These are phyloP conservation scores for Yamadazyma philogaea DNA, from an alignment of 805 yeast genomes.

Conservation along the genomic window DNA sequence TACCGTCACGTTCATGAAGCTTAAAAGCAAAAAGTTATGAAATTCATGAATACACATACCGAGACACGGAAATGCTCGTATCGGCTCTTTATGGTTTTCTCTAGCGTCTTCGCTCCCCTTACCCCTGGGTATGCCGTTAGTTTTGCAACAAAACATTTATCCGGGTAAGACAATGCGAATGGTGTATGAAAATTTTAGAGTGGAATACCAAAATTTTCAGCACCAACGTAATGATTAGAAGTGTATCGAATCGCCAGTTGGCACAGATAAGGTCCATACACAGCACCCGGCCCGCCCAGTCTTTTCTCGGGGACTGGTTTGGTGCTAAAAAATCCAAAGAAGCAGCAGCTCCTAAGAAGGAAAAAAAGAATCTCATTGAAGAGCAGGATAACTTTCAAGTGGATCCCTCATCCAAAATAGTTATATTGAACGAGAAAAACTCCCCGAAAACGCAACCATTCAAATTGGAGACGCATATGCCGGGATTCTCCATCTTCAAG, in stretches of 20 bases:
- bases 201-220: conserved; percentile 5
- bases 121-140: too few relatives aligned
- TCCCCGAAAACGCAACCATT: conserved; percentile 30
- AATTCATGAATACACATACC: not conserved
- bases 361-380: conserved; percentile 33
- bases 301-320: conserved; percentile 32
- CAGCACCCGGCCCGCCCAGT: conserved; percentile 13
- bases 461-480: conserved; percentile 28
- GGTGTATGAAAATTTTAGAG: conserved; percentile 1
- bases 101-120: too few relatives aligned
- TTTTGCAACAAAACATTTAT: not conserved
- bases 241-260: not conserved
- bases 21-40: conserved; percentile 1
- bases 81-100: too few relatives aligned
- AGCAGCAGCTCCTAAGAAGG: conserved; percentile 23
- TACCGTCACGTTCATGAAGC: not conserved
- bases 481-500: conserved; percentile 31
- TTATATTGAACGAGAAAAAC: conserved; percentile 34
- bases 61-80: too few relatives aligned
- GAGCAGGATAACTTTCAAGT: conserved; percentile 37
- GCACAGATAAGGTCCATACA: conserved; percentile 10
- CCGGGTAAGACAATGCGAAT: conserved; percentile 10
- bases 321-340: conserved; percentile 27
- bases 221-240: conserved; percentile 8
- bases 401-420: conserved; percentile 30